Percentiles rank a stretch among this genome's conserved stretches.
Conservation (phyloP, 2,329 filamentous ascomycete species). For the Claviceps monticola region DNA sequence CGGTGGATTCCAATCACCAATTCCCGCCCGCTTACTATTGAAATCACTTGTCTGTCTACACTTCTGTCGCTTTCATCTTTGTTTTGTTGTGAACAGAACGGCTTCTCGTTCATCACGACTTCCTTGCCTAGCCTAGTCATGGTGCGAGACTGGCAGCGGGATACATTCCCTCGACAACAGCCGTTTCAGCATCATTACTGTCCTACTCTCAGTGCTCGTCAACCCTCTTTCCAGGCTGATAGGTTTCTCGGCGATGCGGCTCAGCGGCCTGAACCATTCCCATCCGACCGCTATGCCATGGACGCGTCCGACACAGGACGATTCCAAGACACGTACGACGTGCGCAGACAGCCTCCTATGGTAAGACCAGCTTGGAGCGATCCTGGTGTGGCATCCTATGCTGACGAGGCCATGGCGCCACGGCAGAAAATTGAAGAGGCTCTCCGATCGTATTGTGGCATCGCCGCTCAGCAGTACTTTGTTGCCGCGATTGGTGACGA, state of each 20-base stretch:
- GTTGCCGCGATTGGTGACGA: constrained; percentile 36
- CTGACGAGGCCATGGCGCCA: constrained; percentile 4
- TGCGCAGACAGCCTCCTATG: constrained; percentile 24
- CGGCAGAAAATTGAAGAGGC: constrained; percentile 35
- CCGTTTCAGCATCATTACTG: constrained; percentile 14
- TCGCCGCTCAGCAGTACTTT: constrained; percentile 38
- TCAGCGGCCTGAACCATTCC: constrained; percentile 18
- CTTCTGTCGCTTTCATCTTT: background rate
- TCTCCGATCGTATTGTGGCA: constrained; percentile 36
- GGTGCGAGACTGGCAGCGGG: constrained; percentile 28
- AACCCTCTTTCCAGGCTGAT: constrained; percentile 16
- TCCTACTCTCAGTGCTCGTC: constrained; percentile 12
- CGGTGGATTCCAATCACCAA: background rate
- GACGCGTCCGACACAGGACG: constrained; percentile 20
- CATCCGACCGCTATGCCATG: constrained; percentile 15
- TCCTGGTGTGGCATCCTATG: background rate
- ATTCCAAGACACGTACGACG: constrained; percentile 20
- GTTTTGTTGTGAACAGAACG: background rate
- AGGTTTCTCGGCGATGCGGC: constrained; percentile 15
- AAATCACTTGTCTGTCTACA: background rate
- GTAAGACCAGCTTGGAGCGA: constrained; percentile 14
- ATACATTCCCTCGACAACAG: constrained; percentile 23
- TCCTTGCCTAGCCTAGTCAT: constrained; percentile 13
- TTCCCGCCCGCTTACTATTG: background rate
- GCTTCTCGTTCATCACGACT: background rate